Evolutionary conservation across 176 grass and related monocot species (phyloP).

Genomic region (Oropetium thomaeum): DNA sequence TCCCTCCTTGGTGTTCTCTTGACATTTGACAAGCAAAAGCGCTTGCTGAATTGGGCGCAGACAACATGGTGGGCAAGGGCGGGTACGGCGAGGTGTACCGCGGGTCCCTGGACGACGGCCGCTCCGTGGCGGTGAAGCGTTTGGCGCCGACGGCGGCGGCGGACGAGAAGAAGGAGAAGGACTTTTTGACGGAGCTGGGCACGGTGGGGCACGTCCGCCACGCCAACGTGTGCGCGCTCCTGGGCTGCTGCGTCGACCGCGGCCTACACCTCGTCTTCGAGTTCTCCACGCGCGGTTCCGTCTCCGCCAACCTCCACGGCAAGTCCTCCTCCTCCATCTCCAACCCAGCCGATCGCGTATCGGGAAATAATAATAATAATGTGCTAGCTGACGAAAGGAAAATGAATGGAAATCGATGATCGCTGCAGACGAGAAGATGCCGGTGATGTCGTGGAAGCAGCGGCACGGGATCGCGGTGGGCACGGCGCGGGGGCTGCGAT

Average conservation of each 20-base stretch:
- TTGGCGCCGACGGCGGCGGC: conserved; percentile 42
- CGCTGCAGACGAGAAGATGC: conserved; percentile 65
- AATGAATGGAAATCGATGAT: no score
- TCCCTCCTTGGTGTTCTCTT: background rate
- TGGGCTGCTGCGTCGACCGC: conserved; percentile 86
- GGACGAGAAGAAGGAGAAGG: conserved; percentile 87
- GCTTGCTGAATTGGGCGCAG: conserved; percentile 13
- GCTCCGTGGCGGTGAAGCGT: conserved; percentile 71
- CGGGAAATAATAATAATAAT: no score
- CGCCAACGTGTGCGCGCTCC: conserved; percentile 70
- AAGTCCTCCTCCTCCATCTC: background rate
- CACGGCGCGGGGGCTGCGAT: conserved; percentile 66
- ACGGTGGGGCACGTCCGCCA: conserved; percentile 81
- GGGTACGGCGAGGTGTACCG: conserved; percentile 92
- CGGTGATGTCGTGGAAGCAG: conserved; percentile 68
- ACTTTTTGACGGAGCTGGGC: conserved; percentile 87
- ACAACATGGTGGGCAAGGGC: conserved; percentile 75
- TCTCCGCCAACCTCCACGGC: conserved; percentile 94
- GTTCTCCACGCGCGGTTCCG: conserved; percentile 71
- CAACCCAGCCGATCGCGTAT: no score
- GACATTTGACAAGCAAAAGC: background rate
- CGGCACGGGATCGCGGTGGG: conserved; percentile 65
- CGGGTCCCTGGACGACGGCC: conserved; percentile 56
- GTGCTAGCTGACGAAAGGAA: no score
- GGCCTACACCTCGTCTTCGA: conserved; percentile 85